A percentile compares a stretch with the other conserved stretches of the same genome.
Conservation (phyloP, 129 eudicot genomes). For the Chrysanthemum lavandulifolium region DNA sequence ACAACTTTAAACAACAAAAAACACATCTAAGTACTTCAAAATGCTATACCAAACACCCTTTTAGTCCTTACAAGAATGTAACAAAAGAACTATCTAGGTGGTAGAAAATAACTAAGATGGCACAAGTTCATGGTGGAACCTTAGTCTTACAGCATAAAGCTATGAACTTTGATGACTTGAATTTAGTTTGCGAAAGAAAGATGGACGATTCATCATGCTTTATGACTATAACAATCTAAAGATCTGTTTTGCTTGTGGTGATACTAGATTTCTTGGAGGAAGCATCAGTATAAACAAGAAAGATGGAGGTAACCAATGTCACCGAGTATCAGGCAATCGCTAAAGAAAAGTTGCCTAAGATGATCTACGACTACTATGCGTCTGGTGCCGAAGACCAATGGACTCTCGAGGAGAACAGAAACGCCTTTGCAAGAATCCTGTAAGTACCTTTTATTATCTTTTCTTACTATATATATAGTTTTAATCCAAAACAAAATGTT, state of each 20-base stretch:
- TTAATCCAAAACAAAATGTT: background rate
- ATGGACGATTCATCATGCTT: background rate
- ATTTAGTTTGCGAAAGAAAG: constrained; percentile 13
- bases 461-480: no score
- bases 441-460: constrained; percentile 28
- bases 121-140: constrained; percentile 19
- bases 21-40: no score
- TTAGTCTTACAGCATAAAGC: background rate
- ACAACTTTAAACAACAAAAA: no score
- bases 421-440: constrained; percentile 91
- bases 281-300: constrained; percentile 15
- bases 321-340: constrained; percentile 86
- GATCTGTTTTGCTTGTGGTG: constrained; percentile 7
- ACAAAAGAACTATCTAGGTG: no score
- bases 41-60: no score
- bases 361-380: constrained; percentile 89
- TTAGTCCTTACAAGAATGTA: no score
- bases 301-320: constrained; percentile 80
- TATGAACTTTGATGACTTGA: background rate
- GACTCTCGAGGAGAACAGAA: constrained; percentile 88
- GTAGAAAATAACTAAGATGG: background rate
- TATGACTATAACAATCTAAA: constrained; percentile 14
- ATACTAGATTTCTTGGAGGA: constrained; percentile 31
- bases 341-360: constrained; percentile 90
- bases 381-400: constrained; percentile 98